Conservation (phyloP, 345 rosid genomes). For the Rhodomyrtus tomentosa region DNA sequence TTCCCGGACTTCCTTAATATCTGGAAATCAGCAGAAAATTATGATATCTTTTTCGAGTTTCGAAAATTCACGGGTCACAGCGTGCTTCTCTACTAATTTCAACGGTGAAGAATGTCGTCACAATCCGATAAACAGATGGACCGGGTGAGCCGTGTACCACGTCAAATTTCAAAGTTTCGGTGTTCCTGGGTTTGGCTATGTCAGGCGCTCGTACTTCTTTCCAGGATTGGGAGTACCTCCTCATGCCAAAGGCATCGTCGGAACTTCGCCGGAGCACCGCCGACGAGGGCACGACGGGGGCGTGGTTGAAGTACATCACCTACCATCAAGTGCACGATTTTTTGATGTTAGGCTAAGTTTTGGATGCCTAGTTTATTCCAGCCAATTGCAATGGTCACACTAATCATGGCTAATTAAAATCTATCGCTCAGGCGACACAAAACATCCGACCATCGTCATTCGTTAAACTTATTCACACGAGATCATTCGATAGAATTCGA, state of each 20-base stretch:
- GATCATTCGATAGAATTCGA: not conserved
- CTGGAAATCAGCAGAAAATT: not conserved
- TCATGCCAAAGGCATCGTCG: not conserved
- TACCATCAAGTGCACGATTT: not conserved
- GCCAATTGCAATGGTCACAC: not conserved
- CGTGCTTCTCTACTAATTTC: no score
- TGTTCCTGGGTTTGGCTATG: not conserved
- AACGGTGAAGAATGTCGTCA: not conserved
- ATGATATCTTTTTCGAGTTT: not conserved
- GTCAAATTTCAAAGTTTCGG: not conserved
- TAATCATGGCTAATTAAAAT: no score
- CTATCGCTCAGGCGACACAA: no score
- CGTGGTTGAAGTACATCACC: not conserved
- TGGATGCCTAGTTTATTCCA: not conserved
- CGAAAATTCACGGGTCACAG: not conserved
- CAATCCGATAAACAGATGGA: fast-evolving
- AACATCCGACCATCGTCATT: not conserved
- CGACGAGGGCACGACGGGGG: not conserved
- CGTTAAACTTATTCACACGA: not conserved
- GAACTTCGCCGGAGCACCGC: not conserved
- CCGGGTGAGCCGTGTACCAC: fast-evolving
- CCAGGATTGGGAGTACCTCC: not conserved
- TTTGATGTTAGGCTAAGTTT: not conserved
- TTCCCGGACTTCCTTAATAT: not conserved
- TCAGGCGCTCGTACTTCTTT: not conserved